Evolutionary conservation across 2,329 filamentous ascomycete species (phyloP).

Genomic region (Talaromyces verruculosus): DNA sequence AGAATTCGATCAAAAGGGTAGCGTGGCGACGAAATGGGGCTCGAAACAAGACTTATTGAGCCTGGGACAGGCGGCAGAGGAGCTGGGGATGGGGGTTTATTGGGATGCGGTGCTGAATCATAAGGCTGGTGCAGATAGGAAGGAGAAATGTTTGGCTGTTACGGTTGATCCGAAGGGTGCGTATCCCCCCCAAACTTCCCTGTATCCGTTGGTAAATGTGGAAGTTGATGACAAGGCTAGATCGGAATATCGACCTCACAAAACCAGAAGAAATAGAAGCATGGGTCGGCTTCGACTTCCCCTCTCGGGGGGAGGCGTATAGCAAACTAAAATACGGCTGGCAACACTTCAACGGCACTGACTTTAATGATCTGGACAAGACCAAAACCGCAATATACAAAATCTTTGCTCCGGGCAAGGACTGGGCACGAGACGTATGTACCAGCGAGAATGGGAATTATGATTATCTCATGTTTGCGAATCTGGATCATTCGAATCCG

Average conservation of each 20-base stretch:
- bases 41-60: constrained; percentile 59
- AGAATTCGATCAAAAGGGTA: constrained; percentile 71
- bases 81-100: constrained; percentile 58
- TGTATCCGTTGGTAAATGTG: neutral
- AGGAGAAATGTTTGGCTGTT: constrained; percentile 62
- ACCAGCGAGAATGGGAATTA: constrained; percentile 64
- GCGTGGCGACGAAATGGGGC: constrained; percentile 67
- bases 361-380: constrained; percentile 60
- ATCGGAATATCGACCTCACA: constrained; percentile 57
- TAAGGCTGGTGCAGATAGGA: constrained; percentile 66
- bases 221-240: constrained; percentile 26
- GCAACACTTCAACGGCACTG: constrained; percentile 67
- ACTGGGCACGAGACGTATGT: constrained; percentile 63
- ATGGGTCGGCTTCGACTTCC: constrained; percentile 68
- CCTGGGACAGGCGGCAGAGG: constrained; percentile 53
- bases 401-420: constrained; percentile 62
- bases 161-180: constrained; percentile 59
- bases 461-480: constrained; percentile 69
- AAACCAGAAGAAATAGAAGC: constrained; percentile 63
- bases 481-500: constrained; percentile 64
- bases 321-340: constrained; percentile 64
- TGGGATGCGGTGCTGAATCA: constrained; percentile 74
- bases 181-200: too few relatives aligned
- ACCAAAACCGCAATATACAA: constrained; percentile 63
- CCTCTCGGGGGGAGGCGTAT: constrained; percentile 60